Percentiles rank a stretch among this genome's conserved stretches.
Evolutionary conservation across 371 early-diverging fungal species (phyloP).

Genomic region (Furculomyces boomerangus): DNA sequence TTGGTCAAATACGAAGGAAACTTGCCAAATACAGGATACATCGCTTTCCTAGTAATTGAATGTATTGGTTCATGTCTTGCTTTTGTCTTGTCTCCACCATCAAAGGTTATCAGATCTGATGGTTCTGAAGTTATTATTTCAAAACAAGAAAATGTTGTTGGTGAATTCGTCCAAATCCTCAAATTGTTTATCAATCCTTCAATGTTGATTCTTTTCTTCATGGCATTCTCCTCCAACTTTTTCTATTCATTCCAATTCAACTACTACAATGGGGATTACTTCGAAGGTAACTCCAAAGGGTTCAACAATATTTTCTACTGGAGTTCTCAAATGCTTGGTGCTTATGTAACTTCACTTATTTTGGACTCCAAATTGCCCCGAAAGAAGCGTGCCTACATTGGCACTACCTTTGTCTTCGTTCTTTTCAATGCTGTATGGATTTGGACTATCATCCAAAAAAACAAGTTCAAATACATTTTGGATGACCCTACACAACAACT

Average conservation of each 20-base stretch:
- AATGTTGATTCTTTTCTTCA: slow-evolving; percentile 39
- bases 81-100: slow-evolving; percentile 33
- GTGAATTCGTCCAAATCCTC: slow-evolving; percentile 36
- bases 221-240: slow-evolving; percentile 57
- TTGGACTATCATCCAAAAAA: slow-evolving; percentile 35
- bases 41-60: slow-evolving; percentile 46
- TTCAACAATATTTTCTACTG: slow-evolving; percentile 50
- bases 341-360: slow-evolving; percentile 28
- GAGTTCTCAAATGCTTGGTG: slow-evolving; percentile 44
- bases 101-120: slow-evolving; percentile 36
- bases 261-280: slow-evolving; percentile 20
- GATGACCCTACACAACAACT: not conserved
- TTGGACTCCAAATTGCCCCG: slow-evolving; percentile 31
- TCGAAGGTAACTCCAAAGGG: slow-evolving; percentile 34
- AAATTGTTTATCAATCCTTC: slow-evolving; percentile 43
- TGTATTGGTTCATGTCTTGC: slow-evolving; percentile 32
- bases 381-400: slow-evolving; percentile 31
- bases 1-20: slow-evolving; percentile 23
- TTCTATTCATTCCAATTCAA: slow-evolving; percentile 53
- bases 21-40: slow-evolving; percentile 37
- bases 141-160: slow-evolving; percentile 4
- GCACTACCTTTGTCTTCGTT: slow-evolving; percentile 22
- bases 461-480: slow-evolving; percentile 14
- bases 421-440: slow-evolving; percentile 32
- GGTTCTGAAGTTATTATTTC: slow-evolving; percentile 36